Evolutionary conservation across 495 filamentous ascomycete genomes (phyloP), one percentile per base, ranked within the genome.

Genomic region (Parathielavia hyrcaniae): DNA sequence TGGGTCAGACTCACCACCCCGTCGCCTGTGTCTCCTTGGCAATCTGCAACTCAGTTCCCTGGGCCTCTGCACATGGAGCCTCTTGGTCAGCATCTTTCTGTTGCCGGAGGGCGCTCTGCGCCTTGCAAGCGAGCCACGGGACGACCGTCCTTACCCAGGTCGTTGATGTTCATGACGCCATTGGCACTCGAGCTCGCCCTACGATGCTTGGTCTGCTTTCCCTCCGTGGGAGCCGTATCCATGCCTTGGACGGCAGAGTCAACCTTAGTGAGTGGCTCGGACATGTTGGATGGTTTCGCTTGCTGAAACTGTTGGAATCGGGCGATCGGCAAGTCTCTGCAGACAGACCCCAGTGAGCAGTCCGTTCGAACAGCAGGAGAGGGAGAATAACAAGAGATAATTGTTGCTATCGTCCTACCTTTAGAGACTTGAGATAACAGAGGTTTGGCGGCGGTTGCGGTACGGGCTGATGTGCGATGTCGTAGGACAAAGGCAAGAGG

Each of bases 11-110:
- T 68, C 81, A 96, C 91, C 91, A 96, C 69, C 89, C 90, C 36
- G 90, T 84, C 68, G 83, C 85, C 73, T 96, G 91, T 53, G 91
- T 91, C 73, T 96, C 91, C 61, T 85, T 85, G 50, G 91, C 88
- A 62, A 96, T 84, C 61, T 85, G 75, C 34, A 96, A 70, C 57
- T 86, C 81, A 67, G 84, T 90, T 54, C 80, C 79, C 61, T 89
- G 81, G 62, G 83, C 82, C 73, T 91, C 91, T 96, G 59, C 54
- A 35, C 30, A 34, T 2, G 0, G 41, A 16, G 41, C 20, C 19
- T 32, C n/a, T 40, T 45, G 67, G 60, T 59, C 17, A 53, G 47
- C 19, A 11, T 16, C 17, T 35, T 10, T 12, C 45, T 1, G 16
- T 5, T 16, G 12, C 17, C 67, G 64, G 50, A 51, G 22, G 17